phyloP scores from a whole-genome alignment of 2,329 filamentous ascomycete genomes.

The Aspergillus sp. region DNA sequence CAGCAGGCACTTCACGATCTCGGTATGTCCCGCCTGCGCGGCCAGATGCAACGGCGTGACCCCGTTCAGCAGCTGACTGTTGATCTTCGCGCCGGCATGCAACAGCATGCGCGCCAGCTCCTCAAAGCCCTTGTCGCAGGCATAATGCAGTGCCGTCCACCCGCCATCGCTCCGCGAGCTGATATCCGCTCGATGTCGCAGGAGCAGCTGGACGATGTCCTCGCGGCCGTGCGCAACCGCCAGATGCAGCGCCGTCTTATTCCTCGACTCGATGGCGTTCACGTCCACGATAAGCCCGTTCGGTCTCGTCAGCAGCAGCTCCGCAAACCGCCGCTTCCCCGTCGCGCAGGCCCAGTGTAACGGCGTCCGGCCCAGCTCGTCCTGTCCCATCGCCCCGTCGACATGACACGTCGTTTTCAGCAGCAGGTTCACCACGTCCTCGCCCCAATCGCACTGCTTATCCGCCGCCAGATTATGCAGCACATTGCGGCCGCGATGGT shows the following conservation, averaged over 20 bases:
- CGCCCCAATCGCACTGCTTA: constrained; percentile 49
- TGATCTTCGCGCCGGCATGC: constrained; percentile 34
- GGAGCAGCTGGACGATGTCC: constrained; percentile 40
- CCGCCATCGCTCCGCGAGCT: constrained; percentile 51
- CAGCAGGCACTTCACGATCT: constrained; percentile 37
- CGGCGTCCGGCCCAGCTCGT: constrained; percentile 52
- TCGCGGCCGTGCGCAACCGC: constrained; percentile 46
- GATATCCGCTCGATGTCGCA: constrained; percentile 46
- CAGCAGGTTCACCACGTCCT: constrained; percentile 44
- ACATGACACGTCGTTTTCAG: constrained; percentile 41
- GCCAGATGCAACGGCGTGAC: constrained; percentile 42
- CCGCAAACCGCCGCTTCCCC: constrained; percentile 52
- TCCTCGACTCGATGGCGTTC: constrained; percentile 41
- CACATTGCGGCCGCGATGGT: constrained; percentile 31
- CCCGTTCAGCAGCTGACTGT: constrained; percentile 39
- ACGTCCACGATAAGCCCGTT: constrained; percentile 40
- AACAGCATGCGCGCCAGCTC: constrained; percentile 48
- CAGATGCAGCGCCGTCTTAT: constrained; percentile 51
- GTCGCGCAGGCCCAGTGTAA: constrained; percentile 61
- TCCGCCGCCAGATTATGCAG: constrained; percentile 48
- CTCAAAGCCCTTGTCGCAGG: constrained; percentile 50
- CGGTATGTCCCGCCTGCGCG: constrained; percentile 39
- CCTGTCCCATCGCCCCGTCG: constrained; percentile 40
- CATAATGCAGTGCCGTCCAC: constrained; percentile 56
- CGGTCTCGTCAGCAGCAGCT: constrained; percentile 44